phyloP scores from a whole-genome alignment of 2,329 filamentous ascomycete species.

The Talaromyces islandicus region DNA sequence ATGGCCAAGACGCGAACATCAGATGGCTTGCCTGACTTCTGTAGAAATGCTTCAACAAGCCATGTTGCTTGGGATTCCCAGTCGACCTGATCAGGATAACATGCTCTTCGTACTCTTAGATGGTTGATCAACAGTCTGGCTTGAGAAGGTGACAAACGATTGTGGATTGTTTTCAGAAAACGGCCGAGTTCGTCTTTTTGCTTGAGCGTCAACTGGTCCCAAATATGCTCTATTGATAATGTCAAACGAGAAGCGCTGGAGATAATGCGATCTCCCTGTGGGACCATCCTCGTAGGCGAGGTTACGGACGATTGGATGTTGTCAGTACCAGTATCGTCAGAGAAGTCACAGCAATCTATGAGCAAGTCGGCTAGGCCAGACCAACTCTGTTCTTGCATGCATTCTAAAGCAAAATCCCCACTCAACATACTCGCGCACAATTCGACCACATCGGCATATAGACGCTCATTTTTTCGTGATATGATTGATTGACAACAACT shows the following conservation, averaged over 20 bases:
- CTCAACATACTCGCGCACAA: constrained; percentile 35
- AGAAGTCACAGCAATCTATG: constrained; percentile 29
- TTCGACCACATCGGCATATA: constrained; percentile 36
- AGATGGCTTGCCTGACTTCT: constrained; percentile 29
- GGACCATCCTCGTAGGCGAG: constrained; percentile 19
- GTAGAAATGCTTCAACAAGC: constrained; percentile 32
- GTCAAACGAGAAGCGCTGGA: constrained; percentile 33
- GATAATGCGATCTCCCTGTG: constrained; percentile 31
- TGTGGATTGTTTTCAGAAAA: constrained; percentile 30
- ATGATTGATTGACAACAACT: constrained; percentile 28
- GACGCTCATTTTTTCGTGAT: constrained; percentile 30
- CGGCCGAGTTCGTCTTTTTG: constrained; percentile 30
- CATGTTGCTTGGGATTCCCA: constrained; percentile 30
- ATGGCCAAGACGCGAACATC: constrained; percentile 36
- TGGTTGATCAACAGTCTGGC: constrained; percentile 33
- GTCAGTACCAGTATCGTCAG: constrained; percentile 20
- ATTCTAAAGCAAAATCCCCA: constrained; percentile 28
- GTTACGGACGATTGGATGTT: constrained; percentile 6
- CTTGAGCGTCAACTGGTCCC: constrained; percentile 29
- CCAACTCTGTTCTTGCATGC: constrained; percentile 28
- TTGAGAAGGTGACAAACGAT: constrained; percentile 32
- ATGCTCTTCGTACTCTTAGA: constrained; percentile 27
- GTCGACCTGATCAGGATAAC: constrained; percentile 24
- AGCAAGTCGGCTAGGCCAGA: constrained; percentile 26
- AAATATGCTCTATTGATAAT: constrained; percentile 28